These are phyloP conservation scores for Hymenoscyphus albidus DNA, from an alignment of 2,329 filamentous ascomycete genomes.

Conservation along the genomic window DNA sequence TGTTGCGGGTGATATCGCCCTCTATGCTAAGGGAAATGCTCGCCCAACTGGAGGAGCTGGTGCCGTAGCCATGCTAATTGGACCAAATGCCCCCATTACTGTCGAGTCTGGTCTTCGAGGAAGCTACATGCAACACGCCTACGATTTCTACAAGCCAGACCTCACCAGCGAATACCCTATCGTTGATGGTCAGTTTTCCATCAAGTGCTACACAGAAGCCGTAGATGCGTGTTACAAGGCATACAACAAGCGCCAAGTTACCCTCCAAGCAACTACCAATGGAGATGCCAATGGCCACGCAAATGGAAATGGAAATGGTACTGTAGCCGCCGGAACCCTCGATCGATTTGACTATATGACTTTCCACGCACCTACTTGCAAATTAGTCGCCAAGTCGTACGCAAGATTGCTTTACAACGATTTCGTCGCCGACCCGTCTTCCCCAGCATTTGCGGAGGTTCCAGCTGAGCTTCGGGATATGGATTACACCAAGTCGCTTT, in stretches of 20 bases:
- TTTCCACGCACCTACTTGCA: slow-evolving; percentile 85
- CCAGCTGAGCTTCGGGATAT: slow-evolving; percentile 72
- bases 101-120: slow-evolving; percentile 76
- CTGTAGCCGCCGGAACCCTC: slow-evolving; percentile 42
- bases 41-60: slow-evolving; percentile 79
- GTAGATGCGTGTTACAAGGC: slow-evolving; percentile 78
- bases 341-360: slow-evolving; percentile 81
- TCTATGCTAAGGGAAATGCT: slow-evolving; percentile 80
- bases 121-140: slow-evolving; percentile 77
- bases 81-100: slow-evolving; percentile 72
- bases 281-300: slow-evolving; percentile 51
- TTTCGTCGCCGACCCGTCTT: slow-evolving; percentile 67
- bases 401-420: slow-evolving; percentile 82
- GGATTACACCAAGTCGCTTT: slow-evolving; percentile 74
- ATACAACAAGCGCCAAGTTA: slow-evolving; percentile 70
- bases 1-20: slow-evolving; percentile 76
- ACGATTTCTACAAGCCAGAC: slow-evolving; percentile 90
- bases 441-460: slow-evolving; percentile 68
- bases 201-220: slow-evolving; percentile 77
- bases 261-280: slow-evolving; percentile 48
- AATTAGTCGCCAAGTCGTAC: slow-evolving; percentile 82
- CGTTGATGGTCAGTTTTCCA: slow-evolving; percentile 78
- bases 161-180: slow-evolving; percentile 83
- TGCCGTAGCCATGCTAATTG: slow-evolving; percentile 73
- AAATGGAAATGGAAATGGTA: slow-evolving; percentile 48